phyloP scores from a whole-genome alignment of 176 grass and related monocot genomes.

The Triticum turgidum region DNA sequence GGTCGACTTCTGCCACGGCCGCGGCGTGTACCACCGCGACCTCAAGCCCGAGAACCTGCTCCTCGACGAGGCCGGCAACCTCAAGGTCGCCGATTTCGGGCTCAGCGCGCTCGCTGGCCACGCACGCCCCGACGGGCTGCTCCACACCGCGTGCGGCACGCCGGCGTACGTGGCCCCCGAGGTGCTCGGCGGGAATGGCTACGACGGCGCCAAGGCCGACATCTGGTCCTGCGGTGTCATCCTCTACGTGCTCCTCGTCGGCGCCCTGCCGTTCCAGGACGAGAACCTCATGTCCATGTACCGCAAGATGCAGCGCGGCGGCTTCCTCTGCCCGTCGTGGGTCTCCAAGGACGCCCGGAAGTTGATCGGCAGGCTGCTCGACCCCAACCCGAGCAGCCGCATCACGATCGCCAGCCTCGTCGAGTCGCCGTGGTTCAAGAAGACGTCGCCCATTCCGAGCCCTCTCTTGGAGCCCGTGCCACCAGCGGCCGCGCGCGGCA shows the following conservation, averaged over 20 bases:
- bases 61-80: slow-evolving; percentile 46
- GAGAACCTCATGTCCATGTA: slow-evolving; percentile 57
- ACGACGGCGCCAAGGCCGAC: slow-evolving; percentile 58
- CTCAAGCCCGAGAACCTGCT: slow-evolving; percentile 65
- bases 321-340: slow-evolving; percentile 41
- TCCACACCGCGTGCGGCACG: slow-evolving; percentile 55
- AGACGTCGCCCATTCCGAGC: not conserved
- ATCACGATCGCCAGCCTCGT: slow-evolving; percentile 32
- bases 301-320: slow-evolving; percentile 47
- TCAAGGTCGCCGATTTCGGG: slow-evolving; percentile 57
- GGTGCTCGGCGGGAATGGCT: slow-evolving; percentile 48
- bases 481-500: not conserved
- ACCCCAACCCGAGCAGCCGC: slow-evolving; percentile 42
- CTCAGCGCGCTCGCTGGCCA: slow-evolving; percentile 44
- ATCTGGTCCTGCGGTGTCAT: slow-evolving; percentile 62
- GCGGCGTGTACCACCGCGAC: slow-evolving; percentile 51
- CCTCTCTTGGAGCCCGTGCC: not conserved
- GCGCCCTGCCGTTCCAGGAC: slow-evolving; percentile 42
- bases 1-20: slow-evolving; percentile 60
- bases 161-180: slow-evolving; percentile 52
- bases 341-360: slow-evolving; percentile 34
- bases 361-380: slow-evolving; percentile 38
- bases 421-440: slow-evolving; percentile 43
- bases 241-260: slow-evolving; percentile 59
- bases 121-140: slow-evolving; percentile 39